Percentiles rank a stretch among this genome's conserved stretches.
These are phyloP conservation scores for Geosiphon pyriformis DNA, from an alignment of 192 early-diverging fungal genomes.

Conservation along the genomic window DNA sequence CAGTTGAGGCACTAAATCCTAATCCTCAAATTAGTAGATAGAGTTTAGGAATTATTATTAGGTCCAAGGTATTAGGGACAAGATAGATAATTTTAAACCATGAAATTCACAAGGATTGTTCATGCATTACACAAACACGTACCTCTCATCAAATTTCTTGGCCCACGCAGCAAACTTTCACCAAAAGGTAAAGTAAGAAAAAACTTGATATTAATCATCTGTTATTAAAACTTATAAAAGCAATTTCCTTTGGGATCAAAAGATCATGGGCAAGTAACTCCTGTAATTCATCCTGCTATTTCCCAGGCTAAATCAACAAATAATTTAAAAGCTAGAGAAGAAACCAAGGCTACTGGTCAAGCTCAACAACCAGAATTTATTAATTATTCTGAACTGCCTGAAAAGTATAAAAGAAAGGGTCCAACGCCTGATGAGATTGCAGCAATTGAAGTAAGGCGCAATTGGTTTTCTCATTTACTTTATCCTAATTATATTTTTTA, in stretches of 20 bases:
- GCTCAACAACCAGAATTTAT: not conserved
- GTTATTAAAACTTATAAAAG: too few relatives aligned
- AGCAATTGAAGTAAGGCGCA: not conserved
- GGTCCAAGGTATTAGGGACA: too few relatives aligned
- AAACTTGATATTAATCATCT: too few relatives aligned
- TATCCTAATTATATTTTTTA: not conserved
- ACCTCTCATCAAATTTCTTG: not conserved
- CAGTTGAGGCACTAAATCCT: too few relatives aligned
- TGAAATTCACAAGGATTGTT: not conserved
- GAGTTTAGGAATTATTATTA: too few relatives aligned
- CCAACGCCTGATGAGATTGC: slow-evolving; percentile 4
- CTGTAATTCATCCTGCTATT: too few relatives aligned
- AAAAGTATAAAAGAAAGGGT: slow-evolving; percentile 11
- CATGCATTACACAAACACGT: not conserved
- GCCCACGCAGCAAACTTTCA: not conserved
- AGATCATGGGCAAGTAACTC: too few relatives aligned
- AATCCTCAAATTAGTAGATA: too few relatives aligned
- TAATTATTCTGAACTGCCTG: slow-evolving; percentile 4
- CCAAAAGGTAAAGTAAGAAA: not conserved
- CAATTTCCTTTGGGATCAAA: too few relatives aligned
- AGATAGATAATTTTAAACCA: too few relatives aligned
- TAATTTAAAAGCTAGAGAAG: not conserved
- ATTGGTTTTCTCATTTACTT: not conserved
- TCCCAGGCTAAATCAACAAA: not conserved
- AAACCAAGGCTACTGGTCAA: not conserved